Evolutionary conservation across 768 basidiomycete species (phyloP).

Genomic region (Exidia glandulosa): DNA sequence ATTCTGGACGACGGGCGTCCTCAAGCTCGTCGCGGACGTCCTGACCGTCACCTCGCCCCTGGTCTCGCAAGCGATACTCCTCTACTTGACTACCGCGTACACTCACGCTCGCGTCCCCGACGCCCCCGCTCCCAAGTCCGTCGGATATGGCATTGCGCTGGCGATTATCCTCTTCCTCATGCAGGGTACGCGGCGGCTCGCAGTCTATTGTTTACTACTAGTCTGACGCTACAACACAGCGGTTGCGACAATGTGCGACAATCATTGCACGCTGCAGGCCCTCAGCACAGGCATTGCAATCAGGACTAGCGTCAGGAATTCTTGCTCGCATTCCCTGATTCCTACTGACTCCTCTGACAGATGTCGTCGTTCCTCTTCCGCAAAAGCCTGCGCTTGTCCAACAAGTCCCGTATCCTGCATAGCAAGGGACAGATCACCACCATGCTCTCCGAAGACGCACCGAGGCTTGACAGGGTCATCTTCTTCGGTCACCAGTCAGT

Average conservation of each 20-base stretch:
- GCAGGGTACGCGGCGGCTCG: no score
- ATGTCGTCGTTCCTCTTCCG: constrained; percentile 41
- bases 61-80: constrained; percentile 44
- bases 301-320: background rate
- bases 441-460: constrained; percentile 55
- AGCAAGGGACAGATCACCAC: constrained; percentile 59
- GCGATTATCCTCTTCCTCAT: constrained; percentile 46
- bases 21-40: constrained; percentile 22
- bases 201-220: constrained; percentile 4
- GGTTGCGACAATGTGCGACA: constrained; percentile 11
- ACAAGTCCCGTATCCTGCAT: constrained; percentile 43
- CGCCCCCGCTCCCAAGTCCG: constrained; percentile 30
- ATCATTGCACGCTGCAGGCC: background rate
- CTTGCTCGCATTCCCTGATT: background rate
- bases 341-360: constrained; percentile 7
- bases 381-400: constrained; percentile 58
- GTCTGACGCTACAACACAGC: constrained; percentile 17
- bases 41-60: constrained; percentile 46
- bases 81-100: constrained; percentile 44
- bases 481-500: constrained; percentile 23
- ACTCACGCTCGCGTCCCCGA: constrained; percentile 27
- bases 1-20: background rate
- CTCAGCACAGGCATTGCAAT: background rate
- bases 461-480: constrained; percentile 39
- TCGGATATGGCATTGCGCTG: constrained; percentile 53